Conservation (phyloP, 768 basidiomycete species). For the Russula vinacea region DNA sequence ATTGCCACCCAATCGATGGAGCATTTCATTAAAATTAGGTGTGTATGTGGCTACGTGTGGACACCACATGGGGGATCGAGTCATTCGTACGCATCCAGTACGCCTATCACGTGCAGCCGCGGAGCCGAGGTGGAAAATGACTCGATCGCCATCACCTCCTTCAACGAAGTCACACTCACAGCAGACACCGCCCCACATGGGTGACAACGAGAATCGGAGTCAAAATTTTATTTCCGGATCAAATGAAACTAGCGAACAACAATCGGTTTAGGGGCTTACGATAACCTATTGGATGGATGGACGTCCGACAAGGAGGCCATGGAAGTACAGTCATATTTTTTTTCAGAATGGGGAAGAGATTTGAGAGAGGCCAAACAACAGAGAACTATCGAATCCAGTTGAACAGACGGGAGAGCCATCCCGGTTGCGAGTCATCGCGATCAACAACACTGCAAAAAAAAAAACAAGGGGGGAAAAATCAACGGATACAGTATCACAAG, state of each 20-base stretch:
- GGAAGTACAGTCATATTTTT: too few species aligned
- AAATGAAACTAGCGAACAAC: background rate
- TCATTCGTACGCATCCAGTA: background rate
- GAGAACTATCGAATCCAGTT: too few species aligned
- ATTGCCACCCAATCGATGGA: conserved; percentile 7
- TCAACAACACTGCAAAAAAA: background rate
- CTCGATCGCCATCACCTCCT: background rate
- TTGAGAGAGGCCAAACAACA: too few species aligned
- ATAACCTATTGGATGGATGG: conserved; percentile 20
- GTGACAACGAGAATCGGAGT: background rate
- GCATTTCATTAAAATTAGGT: background rate
- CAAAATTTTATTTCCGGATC: conserved; percentile 1
- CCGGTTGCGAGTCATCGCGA: background rate
- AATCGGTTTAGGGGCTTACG: conserved; percentile 8
- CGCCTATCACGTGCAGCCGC: background rate
- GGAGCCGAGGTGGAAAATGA: conserved; percentile 10
- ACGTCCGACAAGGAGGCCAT: too few species aligned
- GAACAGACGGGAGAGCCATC: background rate
- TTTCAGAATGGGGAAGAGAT: too few species aligned
- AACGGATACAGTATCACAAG: background rate
- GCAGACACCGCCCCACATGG: background rate
- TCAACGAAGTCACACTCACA: background rate
- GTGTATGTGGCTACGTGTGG: background rate
- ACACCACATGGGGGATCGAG: background rate
- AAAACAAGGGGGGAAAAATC: background rate